Base-by-base conservation (phyloP, 2,329 filamentous ascomycete genomes). In the Cercospora sp. region DNA sequence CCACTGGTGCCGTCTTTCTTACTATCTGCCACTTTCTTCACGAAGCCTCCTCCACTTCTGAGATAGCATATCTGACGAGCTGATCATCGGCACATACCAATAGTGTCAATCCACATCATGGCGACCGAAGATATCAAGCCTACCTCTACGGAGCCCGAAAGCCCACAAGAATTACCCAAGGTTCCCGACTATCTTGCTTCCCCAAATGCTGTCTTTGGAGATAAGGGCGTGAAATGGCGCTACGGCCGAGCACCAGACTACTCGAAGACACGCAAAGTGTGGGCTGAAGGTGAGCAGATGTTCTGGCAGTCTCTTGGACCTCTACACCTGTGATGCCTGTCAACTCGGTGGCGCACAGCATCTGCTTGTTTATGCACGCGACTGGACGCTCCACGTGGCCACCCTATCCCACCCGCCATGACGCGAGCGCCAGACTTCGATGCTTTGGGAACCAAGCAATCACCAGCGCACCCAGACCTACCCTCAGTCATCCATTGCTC, bases 181-280 rank as follows among this genome's bases (percentile, higher is more conserved):
- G 72, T 84, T 3, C 87, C 87, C 23, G 87, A 89, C 76, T 89
- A 88, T 72, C 80, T 89, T 64, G 81, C 84, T 18, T 83, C 87
- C 70, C 83, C 86, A 0, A 84, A 89, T 75, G 87, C 87, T 26
- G 85, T 88, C 57, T 80, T 88, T 61, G 82, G 83, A 62, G 86
- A 88, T 70, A 73, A 76, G 59, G 77, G 83, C 10, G 85, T 84
- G 10, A 80, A 82, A 64, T 90, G 88, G 88, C 81, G 88, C 57
- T 86, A 89, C 77, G 86, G 86, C 9, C 78, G 79, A 64, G 82
- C 86, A 48, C 89, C 89, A 1, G 87, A 90, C 75, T 91, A 91
- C 77, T 83, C 82, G 42, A 89, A 88, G 75, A 90, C 88, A 2
- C 82, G 89, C 42, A 83, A 84, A 66, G 82, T 87, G 53, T 90